Evolutionary conservation across 176 grass and related monocot genomes (phyloP), one percentile per base, ranked within the genome.

Genomic region (Oryza coarctata): DNA sequence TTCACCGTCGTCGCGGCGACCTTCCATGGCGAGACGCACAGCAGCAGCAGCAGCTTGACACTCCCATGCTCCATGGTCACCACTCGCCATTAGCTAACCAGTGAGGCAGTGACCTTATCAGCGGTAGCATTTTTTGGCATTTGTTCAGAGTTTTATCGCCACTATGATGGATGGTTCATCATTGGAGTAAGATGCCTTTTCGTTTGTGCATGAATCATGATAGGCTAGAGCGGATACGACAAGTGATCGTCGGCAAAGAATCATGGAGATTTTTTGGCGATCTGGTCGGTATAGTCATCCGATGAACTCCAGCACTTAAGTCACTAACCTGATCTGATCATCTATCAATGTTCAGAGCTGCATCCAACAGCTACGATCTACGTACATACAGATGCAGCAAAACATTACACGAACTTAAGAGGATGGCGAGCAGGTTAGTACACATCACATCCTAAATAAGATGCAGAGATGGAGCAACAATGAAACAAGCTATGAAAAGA

Each of bases 251-350:
- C 62, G 25, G 43, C 43, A 55, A 39, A 27, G 61, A 39, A 39
- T 20, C 20, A 32, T 8, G 32, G 63, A 27, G 38, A 12, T 14
- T 39, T 23, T 5, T 10, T 58, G 61, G 61, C 22, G 3, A 29
- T 14, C n/a, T 25, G n/a, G 5, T 20, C 22, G 40, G 18, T 64
- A 6, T 12, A 38, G 58, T 26, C 36, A 14, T 18, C 20, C n/a
- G 33, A 58, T 61, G 67, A 81, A 40, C 66, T 31, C 79, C 34
- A 71, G 15, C 72, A n/a, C n/a, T n/a, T n/a, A n/a, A n/a, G n/a
- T n/a, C 23, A 57, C 81, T 14, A 23, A 39, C 15, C 6, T 2
- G 0, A 1, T 25, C 32, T 30, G 47, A 30, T n/a, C 67, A 82
- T 45, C 55, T 57, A 47, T 34, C 15, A 49, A 0, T 49, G 45